Evolutionary conservation across 2,329 filamentous ascomycete genomes (phyloP).

Genomic region (Fusarium musae): DNA sequence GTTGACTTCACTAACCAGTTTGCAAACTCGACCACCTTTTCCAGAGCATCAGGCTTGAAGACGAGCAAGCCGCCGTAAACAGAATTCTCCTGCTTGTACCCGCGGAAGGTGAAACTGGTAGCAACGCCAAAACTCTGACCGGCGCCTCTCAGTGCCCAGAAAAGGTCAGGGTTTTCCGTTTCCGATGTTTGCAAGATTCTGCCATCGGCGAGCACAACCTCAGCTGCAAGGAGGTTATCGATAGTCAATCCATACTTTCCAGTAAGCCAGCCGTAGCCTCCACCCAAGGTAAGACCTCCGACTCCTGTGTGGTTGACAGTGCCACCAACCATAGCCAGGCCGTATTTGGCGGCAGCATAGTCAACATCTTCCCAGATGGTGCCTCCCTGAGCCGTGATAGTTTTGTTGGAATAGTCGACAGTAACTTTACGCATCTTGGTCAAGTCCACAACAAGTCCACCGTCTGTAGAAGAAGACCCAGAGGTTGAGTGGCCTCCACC

Average conservation of each 20-base stretch:
- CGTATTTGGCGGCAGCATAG: not conserved
- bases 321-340: not conserved
- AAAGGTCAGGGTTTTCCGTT: not conserved
- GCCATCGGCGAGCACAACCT: not conserved
- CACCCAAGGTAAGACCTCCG: not conserved
- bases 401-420: not conserved
- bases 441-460: not conserved
- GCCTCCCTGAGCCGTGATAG: not conserved
- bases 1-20: not conserved
- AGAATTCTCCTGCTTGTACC: not conserved
- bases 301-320: not conserved
- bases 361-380: not conserved
- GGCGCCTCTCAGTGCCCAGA: not conserved
- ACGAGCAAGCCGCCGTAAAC: not conserved
- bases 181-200: not conserved
- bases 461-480: not conserved
- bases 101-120: not conserved
- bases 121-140: not conserved
- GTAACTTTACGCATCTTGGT: not conserved
- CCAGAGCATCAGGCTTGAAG: not conserved
- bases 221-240: not conserved
- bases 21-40: not conserved
- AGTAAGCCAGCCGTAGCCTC: not conserved
- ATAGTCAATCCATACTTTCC: not conserved
- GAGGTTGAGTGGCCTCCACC: not conserved